A percentile compares a stretch with the other conserved stretches of the same genome.
Evolutionary conservation across 805 yeast species (phyloP).

Genomic region (Hyphopichia homilentoma): DNA sequence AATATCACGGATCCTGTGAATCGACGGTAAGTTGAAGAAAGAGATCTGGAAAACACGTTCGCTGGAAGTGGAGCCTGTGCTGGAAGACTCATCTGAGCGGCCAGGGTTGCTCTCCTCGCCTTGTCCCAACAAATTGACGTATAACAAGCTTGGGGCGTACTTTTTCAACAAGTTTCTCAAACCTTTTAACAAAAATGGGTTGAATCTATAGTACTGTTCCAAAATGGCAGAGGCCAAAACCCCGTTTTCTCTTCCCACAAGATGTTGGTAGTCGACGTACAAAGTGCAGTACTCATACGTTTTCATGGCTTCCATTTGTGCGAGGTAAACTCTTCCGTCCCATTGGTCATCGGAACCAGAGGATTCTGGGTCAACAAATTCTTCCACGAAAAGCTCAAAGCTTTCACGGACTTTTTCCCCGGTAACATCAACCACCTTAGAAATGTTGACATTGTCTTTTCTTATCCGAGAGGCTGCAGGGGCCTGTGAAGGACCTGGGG

Average conservation of each 20-base stretch:
- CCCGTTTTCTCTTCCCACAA: conserved; percentile 73
- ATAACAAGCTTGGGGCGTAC: conserved; percentile 65
- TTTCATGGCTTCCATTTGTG: conserved; percentile 79
- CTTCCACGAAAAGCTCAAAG: conserved; percentile 79
- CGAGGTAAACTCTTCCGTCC: conserved; percentile 62
- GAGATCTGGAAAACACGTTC: conserved; percentile 88
- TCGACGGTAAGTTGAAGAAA: conserved; percentile 78
- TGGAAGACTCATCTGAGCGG: conserved; percentile 27
- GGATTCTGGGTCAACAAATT: conserved; percentile 44
- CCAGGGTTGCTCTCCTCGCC: conserved; percentile 24
- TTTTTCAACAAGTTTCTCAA: conserved; percentile 67
- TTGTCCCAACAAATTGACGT: conserved; percentile 41
- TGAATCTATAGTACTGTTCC: conserved; percentile 89
- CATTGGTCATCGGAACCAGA: conserved; percentile 36
- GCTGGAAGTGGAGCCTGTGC: conserved; percentile 45
- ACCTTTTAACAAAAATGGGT: conserved; percentile 78
- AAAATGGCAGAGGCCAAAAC: conserved; percentile 84
- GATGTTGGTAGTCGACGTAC: conserved; percentile 81
- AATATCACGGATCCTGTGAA: conserved; percentile 83
- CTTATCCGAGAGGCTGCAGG: conserved; percentile 14
- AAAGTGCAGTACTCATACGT: conserved; percentile 71
- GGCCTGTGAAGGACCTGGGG: conserved; percentile 10
- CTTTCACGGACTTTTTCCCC: conserved; percentile 93
- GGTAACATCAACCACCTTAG: conserved; percentile 84
- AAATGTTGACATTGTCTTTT: conserved; percentile 64